Conservation (phyloP, 805 yeast species). For the Saturnispora kantuleensis region DNA sequence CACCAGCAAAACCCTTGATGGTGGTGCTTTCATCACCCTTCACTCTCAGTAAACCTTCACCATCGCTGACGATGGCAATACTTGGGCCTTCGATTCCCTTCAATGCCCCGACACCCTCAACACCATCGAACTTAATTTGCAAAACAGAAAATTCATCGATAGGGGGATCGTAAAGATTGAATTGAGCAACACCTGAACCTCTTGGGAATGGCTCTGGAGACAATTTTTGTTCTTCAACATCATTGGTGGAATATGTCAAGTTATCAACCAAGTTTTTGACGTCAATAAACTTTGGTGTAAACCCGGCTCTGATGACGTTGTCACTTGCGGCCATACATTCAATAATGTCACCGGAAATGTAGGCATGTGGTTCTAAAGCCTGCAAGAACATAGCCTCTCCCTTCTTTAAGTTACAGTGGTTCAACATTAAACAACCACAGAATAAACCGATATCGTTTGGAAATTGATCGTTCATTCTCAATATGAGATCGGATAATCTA, state of each 20-base stretch:
- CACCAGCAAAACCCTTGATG: slow-evolving; percentile 55
- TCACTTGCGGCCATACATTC: slow-evolving; percentile 99
- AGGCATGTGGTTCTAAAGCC: slow-evolving; percentile 98
- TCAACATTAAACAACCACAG: slow-evolving; percentile 88
- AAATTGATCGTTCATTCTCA: slow-evolving; percentile 75
- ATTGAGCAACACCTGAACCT: slow-evolving; percentile 57
- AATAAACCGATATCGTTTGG: slow-evolving; percentile 91
- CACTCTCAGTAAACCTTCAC: slow-evolving; percentile 51
- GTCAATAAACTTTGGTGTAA: slow-evolving; percentile 98
- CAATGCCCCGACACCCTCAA: slow-evolving; percentile 43
- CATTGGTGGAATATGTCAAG: slow-evolving; percentile 83
- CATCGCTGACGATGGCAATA: slow-evolving; percentile 73
- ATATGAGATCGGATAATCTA: slow-evolving; percentile 61
- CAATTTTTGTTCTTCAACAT: slow-evolving; percentile 92
- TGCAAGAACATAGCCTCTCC: slow-evolving; percentile 97
- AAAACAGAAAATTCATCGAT: slow-evolving; percentile 94
- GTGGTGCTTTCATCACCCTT: slow-evolving; percentile 32
- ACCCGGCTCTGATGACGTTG: slow-evolving; percentile 96
- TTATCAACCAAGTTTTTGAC: slow-evolving; percentile 79
- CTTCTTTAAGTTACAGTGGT: slow-evolving; percentile 69
- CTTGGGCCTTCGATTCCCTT: slow-evolving; percentile 78
- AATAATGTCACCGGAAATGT: slow-evolving; percentile 92
- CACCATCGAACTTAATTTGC: slow-evolving; percentile 54
- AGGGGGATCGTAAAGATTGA: slow-evolving; percentile 83
- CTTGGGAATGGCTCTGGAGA: slow-evolving; percentile 46